Evolutionary conservation across 176 grass and related monocot species (phyloP).

Genomic region (Cocos nucifera): DNA sequence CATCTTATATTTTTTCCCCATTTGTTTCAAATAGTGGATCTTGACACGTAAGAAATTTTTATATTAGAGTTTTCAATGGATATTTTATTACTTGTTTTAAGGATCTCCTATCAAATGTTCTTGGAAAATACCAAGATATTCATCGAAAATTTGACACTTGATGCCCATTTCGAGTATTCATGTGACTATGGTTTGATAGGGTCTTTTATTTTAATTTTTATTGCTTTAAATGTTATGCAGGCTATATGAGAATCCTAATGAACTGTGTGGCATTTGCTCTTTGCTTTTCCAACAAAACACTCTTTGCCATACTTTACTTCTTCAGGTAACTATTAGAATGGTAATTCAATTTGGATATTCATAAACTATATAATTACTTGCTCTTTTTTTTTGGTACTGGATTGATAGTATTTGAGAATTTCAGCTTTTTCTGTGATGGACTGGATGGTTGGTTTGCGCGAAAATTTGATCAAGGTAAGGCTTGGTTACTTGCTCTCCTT

Average conservation of each 20-base stretch:
- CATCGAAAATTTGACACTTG: not conserved
- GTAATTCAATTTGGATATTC: not conserved
- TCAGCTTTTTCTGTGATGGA: conserved; percentile 63
- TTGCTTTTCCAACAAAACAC: conserved; percentile 48
- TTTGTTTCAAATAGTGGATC: too few relatives aligned
- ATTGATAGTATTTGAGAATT: not conserved
- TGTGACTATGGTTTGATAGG: not conserved
- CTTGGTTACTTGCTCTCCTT: not conserved
- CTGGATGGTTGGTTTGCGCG: conserved; percentile 75
- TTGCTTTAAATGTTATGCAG: conserved; percentile 20
- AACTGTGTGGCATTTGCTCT: conserved; percentile 76
- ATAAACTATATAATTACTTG: not conserved
- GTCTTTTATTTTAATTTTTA: not conserved
- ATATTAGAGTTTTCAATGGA: too few relatives aligned
- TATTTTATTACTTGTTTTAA: too few relatives aligned
- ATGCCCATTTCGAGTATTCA: not conserved
- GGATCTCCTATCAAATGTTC: too few relatives aligned
- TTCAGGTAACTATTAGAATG: conserved; percentile 40
- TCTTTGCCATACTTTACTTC: conserved; percentile 89
- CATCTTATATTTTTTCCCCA: too few relatives aligned
- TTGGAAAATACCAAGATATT: too few relatives aligned
- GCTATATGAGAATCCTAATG: conserved; percentile 85
- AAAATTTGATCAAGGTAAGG: conserved; percentile 69
- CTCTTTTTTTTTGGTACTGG: not conserved
- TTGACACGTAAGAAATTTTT: too few relatives aligned